These are phyloP conservation scores for Malus orientalis DNA, from an alignment of 306 rosid genomes.

Conservation along the genomic window DNA sequence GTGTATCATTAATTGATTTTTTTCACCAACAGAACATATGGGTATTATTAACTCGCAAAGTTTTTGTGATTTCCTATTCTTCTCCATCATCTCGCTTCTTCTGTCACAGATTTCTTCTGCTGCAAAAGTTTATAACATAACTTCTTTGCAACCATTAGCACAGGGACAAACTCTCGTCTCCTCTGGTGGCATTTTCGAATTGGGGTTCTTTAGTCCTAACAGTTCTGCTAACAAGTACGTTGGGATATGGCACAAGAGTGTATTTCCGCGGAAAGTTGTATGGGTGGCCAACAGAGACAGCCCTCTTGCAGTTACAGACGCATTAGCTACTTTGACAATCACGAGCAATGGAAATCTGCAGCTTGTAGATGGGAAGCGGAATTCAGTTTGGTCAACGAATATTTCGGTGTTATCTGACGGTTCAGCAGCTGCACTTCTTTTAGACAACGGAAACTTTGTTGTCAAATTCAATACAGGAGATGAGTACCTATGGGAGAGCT, in stretches of 20 bases:
- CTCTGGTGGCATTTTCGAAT: background rate
- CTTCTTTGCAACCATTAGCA: background rate
- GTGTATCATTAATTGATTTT: too few species aligned
- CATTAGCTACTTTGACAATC: background rate
- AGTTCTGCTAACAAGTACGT: background rate
- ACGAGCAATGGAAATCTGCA: slow-evolving; percentile 21
- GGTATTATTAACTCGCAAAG: too few species aligned
- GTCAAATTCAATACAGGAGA: background rate
- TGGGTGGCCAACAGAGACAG: background rate
- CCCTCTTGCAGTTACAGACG: background rate
- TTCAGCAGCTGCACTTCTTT: slow-evolving; percentile 27
- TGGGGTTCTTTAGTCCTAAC: background rate
- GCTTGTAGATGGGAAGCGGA: slow-evolving; percentile 15
- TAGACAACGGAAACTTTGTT: slow-evolving; percentile 19
- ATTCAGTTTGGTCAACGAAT: slow-evolving; percentile 22
- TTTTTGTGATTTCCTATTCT: background rate
- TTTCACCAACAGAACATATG: too few species aligned
- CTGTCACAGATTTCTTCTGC: background rate
- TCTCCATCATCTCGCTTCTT: background rate
- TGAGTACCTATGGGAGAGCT: slow-evolving; percentile 33
- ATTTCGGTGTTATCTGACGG: background rate
- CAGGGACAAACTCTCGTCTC: background rate
- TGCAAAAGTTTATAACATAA: background rate
- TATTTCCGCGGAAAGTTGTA: background rate
- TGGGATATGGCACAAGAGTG: background rate